phyloP scores from a whole-genome alignment of 140 eudicot genomes.

The Erigeron philadelphicus region DNA sequence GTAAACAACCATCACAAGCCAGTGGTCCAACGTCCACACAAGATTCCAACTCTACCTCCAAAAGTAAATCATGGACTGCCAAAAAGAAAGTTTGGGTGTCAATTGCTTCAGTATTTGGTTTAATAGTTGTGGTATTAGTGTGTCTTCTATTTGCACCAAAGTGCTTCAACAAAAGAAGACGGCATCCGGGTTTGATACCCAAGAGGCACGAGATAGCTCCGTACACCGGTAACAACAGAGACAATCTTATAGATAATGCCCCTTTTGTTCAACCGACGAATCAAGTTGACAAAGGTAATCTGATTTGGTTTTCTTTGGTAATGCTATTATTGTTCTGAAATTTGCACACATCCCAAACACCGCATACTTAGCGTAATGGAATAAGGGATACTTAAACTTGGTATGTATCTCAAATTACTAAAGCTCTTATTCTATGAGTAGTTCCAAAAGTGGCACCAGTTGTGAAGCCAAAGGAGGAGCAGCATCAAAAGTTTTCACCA shows the following conservation, averaged over 20 bases:
- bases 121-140: conserved; percentile 46
- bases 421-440: conserved; percentile 23
- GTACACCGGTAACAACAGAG: conserved; percentile 34
- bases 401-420: not conserved
- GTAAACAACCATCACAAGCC: conserved; percentile 54
- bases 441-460: conserved; percentile 45
- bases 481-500: conserved; percentile 26
- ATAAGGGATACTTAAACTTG: too few relatives aligned
- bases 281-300: conserved; percentile 56
- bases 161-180: conserved; percentile 36
- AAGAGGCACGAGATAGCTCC: conserved; percentile 77
- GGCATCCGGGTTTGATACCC: conserved; percentile 38
- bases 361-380: too few relatives aligned
- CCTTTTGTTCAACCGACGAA: conserved; percentile 41
- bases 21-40: conserved; percentile 50
- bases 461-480: conserved; percentile 47
- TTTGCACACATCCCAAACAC: not conserved
- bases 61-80: conserved; percentile 35
- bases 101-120: conserved; percentile 47
- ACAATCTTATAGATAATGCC: conserved; percentile 42
- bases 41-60: conserved; percentile 33
- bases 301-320: not conserved
- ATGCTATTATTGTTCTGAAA: not conserved
- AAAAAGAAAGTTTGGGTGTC: conserved; percentile 67
- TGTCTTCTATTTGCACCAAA: conserved; percentile 55